A percentile compares a stretch with the other conserved stretches of the same genome.
Conservation (phyloP, 2,329 filamentous ascomycete genomes). For the Xylariaceae sp. region DNA sequence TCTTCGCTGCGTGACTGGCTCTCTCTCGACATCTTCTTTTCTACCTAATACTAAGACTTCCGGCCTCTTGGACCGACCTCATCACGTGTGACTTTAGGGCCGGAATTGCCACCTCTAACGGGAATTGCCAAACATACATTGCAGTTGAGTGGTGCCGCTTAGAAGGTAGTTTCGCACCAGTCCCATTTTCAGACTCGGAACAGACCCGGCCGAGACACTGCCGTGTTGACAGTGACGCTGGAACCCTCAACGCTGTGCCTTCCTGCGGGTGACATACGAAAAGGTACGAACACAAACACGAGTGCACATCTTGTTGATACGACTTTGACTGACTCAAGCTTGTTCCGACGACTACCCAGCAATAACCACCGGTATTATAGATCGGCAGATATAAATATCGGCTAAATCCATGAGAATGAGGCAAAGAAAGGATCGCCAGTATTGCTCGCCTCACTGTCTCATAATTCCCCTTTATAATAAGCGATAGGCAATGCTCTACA, state of each 20-base stretch:
- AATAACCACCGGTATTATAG: too few species aligned
- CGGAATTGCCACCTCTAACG: too few species aligned
- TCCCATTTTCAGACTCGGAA: neutral
- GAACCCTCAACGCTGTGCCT: neutral
- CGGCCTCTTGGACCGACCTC: too few species aligned
- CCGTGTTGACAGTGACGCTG: neutral
- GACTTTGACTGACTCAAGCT: too few species aligned
- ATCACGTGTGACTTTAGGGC: too few species aligned
- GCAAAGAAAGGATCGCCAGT: neutral
- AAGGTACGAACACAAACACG: neutral
- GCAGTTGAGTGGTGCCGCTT: neutral
- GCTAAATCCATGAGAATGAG: neutral
- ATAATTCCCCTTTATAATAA: neutral
- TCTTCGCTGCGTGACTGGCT: too few species aligned
- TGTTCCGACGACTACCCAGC: too few species aligned
- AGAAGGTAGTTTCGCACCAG: neutral
- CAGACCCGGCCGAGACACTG: neutral
- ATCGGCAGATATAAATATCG: slow-evolving; percentile 3
- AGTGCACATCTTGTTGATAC: too few species aligned
- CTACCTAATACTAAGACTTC: too few species aligned
- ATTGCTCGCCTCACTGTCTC: neutral
- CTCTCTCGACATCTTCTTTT: too few species aligned
- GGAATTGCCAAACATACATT: too few species aligned
- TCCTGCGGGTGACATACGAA: slow-evolving; percentile 2
- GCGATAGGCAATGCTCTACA: slow-evolving; percentile 10